Percentiles rank a stretch among this genome's conserved stretches.
Conservation (phyloP, 805 yeast genomes). For the Candida bentonensis region DNA sequence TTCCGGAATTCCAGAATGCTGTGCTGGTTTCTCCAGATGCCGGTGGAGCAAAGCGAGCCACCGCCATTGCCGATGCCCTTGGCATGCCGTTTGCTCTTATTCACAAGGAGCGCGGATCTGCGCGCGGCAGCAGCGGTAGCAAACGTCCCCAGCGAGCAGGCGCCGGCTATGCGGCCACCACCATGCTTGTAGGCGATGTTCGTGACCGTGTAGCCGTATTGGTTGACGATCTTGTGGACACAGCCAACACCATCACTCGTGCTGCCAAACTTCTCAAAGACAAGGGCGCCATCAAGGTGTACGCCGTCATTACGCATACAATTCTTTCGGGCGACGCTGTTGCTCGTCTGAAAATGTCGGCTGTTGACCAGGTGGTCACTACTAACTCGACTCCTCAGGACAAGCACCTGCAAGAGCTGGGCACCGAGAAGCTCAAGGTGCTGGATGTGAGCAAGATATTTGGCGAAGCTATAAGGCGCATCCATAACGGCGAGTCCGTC, state of each 20-base stretch:
- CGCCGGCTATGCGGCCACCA: slow-evolving; percentile 35
- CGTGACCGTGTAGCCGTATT: slow-evolving; percentile 74
- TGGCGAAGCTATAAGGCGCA: slow-evolving; percentile 91
- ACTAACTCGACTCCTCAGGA: slow-evolving; percentile 88
- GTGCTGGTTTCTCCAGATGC: slow-evolving; percentile 97
- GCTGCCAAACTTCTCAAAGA: slow-evolving; percentile 88
- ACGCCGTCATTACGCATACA: slow-evolving; percentile 86
- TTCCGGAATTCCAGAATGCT: slow-evolving; percentile 70
- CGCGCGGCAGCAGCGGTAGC: slow-evolving; percentile 6
- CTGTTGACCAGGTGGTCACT: slow-evolving; percentile 72
- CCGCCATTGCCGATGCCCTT: slow-evolving; percentile 81
- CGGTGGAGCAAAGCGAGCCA: slow-evolving; percentile 97
- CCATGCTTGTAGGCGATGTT: slow-evolving; percentile 95
- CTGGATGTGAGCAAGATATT: slow-evolving; percentile 78
- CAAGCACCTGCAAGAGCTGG: slow-evolving; percentile 36
- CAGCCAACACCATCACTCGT: slow-evolving; percentile 79
- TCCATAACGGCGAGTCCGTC: slow-evolving; percentile 93
- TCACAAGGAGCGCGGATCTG: slow-evolving; percentile 61
- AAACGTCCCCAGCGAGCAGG: slow-evolving; percentile 7
- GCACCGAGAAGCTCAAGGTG: slow-evolving; percentile 50
- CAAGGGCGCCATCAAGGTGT: slow-evolving; percentile 80
- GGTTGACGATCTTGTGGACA: slow-evolving; percentile 87
- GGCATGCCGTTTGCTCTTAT: slow-evolving; percentile 86
- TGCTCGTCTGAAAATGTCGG: slow-evolving; percentile 47
- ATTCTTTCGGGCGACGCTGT: slow-evolving; percentile 86